Evolutionary conservation across 805 yeast species (phyloP).

Genomic region (Candida peoriensis): DNA sequence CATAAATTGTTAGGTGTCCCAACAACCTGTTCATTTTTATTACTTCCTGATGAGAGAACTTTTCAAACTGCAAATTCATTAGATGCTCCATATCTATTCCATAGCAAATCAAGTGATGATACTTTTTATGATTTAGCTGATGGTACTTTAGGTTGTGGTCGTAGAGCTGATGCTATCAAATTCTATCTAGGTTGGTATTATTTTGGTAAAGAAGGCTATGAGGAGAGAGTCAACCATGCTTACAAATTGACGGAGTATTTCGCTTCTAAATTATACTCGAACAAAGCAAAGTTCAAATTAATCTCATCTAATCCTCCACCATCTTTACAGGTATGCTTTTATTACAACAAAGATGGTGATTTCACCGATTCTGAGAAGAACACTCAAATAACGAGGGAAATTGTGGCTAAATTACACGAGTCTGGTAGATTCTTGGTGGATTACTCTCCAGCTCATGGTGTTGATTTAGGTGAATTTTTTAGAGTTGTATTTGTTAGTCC

Average conservation of each 20-base stretch:
- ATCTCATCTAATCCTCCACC: conserved; percentile 60
- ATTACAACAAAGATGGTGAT: conserved; percentile 46
- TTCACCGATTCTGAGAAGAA: conserved; percentile 30
- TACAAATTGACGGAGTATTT: conserved; percentile 60
- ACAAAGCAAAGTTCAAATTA: conserved; percentile 43
- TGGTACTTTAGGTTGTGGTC: conserved; percentile 90
- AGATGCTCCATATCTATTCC: conserved; percentile 78
- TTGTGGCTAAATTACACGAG: conserved; percentile 55
- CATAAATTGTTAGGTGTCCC: conserved; percentile 91
- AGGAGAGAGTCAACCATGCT: conserved; percentile 66
- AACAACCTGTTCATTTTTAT: conserved; percentile 64
- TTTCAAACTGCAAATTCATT: conserved; percentile 73
- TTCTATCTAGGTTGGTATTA: conserved; percentile 77
- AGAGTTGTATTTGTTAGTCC: conserved; percentile 83
- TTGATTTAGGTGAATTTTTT: conserved; percentile 69
- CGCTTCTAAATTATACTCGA: conserved; percentile 34
- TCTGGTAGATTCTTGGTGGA: conserved; percentile 70
- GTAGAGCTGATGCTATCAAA: conserved; percentile 78
- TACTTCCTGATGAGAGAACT: conserved; percentile 60
- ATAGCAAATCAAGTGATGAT: conserved; percentile 45
- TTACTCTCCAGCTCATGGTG: conserved; percentile 65
- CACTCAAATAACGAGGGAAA: conserved; percentile 54
- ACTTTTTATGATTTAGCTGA: conserved; percentile 72
- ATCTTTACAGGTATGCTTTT: conserved; percentile 81
- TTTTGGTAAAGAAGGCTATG: conserved; percentile 68